Conservation (phyloP, 306 rosid species). For the Quercus berberidifolia region DNA sequence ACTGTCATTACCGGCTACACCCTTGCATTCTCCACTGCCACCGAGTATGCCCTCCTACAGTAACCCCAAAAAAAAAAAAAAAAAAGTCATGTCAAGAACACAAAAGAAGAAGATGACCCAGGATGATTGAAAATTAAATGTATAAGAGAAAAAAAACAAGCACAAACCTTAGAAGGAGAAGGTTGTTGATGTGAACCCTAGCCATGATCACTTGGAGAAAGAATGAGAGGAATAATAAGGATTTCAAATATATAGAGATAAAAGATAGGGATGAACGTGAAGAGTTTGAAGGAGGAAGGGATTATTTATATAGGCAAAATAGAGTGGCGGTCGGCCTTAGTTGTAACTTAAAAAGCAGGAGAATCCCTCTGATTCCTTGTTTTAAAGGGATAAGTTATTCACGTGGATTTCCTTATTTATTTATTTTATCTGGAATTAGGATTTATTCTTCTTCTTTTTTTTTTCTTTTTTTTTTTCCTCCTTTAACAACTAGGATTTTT, state of each 20-base stretch:
- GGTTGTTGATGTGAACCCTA: conserved; percentile 4
- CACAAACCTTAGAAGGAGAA: conserved; percentile 29
- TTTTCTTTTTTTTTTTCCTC: background rate
- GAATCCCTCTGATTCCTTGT: background rate
- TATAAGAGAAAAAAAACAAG: background rate
- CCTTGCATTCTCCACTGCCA: conserved; percentile 15
- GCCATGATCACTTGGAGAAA: conserved; percentile 20
- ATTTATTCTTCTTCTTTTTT: background rate
- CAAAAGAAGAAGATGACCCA: background rate
- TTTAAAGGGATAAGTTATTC: background rate
- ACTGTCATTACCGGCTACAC: background rate
- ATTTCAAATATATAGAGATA: background rate
- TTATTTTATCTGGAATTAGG: background rate
- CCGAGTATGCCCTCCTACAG: conserved; percentile 20
- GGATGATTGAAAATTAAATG: background rate
- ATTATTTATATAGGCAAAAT: conserved; percentile 12
- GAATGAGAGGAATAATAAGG: background rate
- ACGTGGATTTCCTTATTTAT: background rate
- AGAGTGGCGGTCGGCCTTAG: background rate
- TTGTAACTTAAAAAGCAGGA: background rate
- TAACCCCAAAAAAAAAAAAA: background rate
- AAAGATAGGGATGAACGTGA: background rate
- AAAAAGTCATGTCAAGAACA: background rate
- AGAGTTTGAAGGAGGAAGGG: background rate
- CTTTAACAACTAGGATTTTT: too few relatives aligned